phyloP scores from a whole-genome alignment of 495 filamentous ascomycete species.

The Pseudoneurospora amorphoporcata region DNA sequence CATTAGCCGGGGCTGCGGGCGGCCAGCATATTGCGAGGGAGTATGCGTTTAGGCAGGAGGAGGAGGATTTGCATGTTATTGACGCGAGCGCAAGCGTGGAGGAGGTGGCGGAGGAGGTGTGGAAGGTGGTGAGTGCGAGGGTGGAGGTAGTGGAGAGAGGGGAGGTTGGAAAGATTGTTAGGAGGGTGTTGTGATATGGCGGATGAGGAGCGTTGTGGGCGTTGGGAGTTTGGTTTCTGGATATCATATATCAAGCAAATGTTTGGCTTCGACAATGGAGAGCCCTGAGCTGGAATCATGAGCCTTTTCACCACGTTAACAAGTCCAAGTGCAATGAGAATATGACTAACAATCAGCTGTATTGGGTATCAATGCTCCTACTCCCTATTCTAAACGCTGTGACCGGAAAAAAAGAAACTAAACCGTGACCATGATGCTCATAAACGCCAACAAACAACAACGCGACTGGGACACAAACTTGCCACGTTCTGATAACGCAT shows the following conservation, averaged over 20 bases:
- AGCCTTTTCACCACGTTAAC: not conserved
- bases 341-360: not conserved
- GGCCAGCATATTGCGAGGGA: slow-evolving; percentile 12
- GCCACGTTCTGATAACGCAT: not conserved
- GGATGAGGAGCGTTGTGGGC: not conserved
- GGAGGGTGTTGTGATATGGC: slow-evolving; percentile 26
- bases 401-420: not conserved
- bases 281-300: not conserved
- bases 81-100: slow-evolving; percentile 42
- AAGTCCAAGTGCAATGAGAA: not conserved
- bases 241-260: not conserved
- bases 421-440: not conserved
- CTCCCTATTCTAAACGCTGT: not conserved
- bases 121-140: slow-evolving; percentile 35
- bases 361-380: not conserved
- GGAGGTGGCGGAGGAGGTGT: slow-evolving; percentile 41
- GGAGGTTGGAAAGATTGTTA: slow-evolving; percentile 32
- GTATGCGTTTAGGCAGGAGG: slow-evolving; percentile 36
- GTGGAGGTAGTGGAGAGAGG: slow-evolving; percentile 37
- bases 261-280: too few relatives aligned
- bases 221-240: not conserved
- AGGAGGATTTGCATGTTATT: slow-evolving; percentile 44
- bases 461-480: not conserved
- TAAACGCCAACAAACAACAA: not conserved
- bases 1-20: slow-evolving; percentile 4